Evolutionary conservation across 208 protist species (phyloP), one percentile per base, ranked within the genome.

Genomic region (Lotmaria passim): DNA sequence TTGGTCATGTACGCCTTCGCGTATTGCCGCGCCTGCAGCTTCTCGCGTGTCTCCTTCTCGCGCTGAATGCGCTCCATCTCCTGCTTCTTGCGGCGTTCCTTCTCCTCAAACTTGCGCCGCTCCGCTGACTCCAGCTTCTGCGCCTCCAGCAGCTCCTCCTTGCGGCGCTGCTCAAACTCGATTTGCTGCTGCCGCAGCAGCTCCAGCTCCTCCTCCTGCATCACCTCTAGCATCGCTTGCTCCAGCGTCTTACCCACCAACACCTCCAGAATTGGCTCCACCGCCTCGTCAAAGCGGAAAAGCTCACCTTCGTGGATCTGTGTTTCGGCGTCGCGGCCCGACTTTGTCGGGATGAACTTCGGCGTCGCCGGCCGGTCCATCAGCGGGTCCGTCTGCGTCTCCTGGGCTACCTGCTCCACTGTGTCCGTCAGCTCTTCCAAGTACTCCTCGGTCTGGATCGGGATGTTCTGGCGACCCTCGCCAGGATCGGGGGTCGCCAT

Each of bases 211-310:
- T 99, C 97, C 86, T 99, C 98, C 85, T 99, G 97, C 79, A 99
- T 89, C 36, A 99, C 97, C 86, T 99, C 98, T 51, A 98, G 85
- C 84, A 99, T 94, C 24, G 93, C 89, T 85, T 99, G 98, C 82
- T 99, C 96, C 17, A 99, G 74, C 44, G 96, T 98, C 88, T 99
- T 99, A 56, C 97, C 96, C 8, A 99, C 94, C 70, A 99, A 89
- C 52, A 99, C 97, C 72, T 98, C 93, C 5, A 99, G 82, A 30
- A 99, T 99, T 0, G 97, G 97, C 51, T 98, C 89, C 4, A 99
- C 96, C 31, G 98, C 98, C 56, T 94, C 85, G 72, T 99, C 97
- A 69, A 99, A 99, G 84, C 98, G 90, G 77, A 99, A 99, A 24
- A 99, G 79, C 56, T 99, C 98, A 11, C 95, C 95, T 31, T 98